Evolutionary conservation across 2,329 filamentous ascomycete genomes (phyloP).

Genomic region (Magnaporthiopsis incrustans): DNA sequence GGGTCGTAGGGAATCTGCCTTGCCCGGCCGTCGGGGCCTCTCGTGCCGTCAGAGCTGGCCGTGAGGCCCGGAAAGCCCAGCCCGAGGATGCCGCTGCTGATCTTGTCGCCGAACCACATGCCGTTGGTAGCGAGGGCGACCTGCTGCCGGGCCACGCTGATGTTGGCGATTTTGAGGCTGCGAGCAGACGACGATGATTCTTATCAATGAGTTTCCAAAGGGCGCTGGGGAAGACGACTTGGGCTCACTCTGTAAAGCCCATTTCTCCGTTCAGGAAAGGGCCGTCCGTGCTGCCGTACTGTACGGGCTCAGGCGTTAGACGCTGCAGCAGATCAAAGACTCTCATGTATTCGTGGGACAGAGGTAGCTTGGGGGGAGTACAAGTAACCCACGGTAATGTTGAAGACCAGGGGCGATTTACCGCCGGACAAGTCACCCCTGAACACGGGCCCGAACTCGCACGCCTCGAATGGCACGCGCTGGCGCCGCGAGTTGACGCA

Average conservation of each 20-base stretch:
- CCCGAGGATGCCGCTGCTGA: constrained; percentile 25
- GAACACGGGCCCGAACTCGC: constrained; percentile 21
- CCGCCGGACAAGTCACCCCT: constrained; percentile 22
- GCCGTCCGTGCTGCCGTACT: constrained; percentile 19
- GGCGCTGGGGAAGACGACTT: background rate
- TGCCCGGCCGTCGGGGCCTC: constrained; percentile 14
- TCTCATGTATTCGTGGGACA: no score
- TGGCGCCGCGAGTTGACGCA: constrained; percentile 19
- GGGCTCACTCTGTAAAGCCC: constrained; percentile 21
- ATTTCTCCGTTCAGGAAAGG: constrained; percentile 22
- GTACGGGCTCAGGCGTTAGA: background rate
- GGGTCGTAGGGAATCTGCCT: constrained; percentile 20
- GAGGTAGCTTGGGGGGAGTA: no score
- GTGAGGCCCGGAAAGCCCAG: constrained; percentile 23
- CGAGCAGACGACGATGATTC: no score
- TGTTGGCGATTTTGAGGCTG: constrained; percentile 21
- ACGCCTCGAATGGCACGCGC: constrained; percentile 13
- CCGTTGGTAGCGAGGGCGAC: constrained; percentile 22
- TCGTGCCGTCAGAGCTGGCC: constrained; percentile 17
- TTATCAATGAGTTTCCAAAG: background rate
- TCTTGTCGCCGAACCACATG: constrained; percentile 21
- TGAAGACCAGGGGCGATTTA: constrained; percentile 20
- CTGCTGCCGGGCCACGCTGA: constrained; percentile 22
- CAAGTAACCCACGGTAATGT: constrained; percentile 14
- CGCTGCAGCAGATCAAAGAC: no score